phyloP scores from a whole-genome alignment of 1,284 basidiomycete species.

The Leccinum colubrinum region DNA sequence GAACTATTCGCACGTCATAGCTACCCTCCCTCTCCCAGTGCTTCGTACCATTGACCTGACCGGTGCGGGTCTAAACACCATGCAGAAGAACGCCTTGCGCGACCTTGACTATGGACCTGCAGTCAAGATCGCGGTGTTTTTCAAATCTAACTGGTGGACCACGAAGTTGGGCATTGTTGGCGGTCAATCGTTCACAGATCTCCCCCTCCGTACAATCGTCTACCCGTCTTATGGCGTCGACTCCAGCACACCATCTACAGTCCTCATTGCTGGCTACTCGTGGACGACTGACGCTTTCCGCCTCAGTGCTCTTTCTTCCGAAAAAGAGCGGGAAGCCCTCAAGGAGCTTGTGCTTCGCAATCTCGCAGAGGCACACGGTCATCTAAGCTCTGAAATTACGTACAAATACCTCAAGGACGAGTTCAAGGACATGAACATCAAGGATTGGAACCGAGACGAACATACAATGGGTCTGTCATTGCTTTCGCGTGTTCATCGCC shows the following conservation, averaged over 20 bases:
- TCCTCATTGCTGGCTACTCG: constrained; percentile 17
- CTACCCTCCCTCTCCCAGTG: constrained; percentile 15
- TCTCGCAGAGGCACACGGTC: constrained; percentile 16
- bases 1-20: constrained; percentile 17
- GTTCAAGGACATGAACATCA: constrained; percentile 7
- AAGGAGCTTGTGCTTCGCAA: constrained; percentile 21
- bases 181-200: constrained; percentile 37
- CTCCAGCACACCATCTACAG: constrained; percentile 15
- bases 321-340: not conserved
- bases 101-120: constrained; percentile 8
- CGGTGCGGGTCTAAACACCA: constrained; percentile 7
- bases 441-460: constrained; percentile 15
- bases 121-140: constrained; percentile 36
- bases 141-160: constrained; percentile 39
- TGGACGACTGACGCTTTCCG: constrained; percentile 13
- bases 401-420: constrained; percentile 8
- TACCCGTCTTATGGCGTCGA: constrained; percentile 38
- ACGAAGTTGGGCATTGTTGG: constrained; percentile 22
- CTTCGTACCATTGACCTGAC: constrained; percentile 17
- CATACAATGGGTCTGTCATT: constrained; percentile 11
- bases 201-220: constrained; percentile 28
- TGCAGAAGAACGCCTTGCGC: constrained; percentile 19
- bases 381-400: not conserved
- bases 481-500: too few species aligned
- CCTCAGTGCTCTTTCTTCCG: constrained; percentile 6